phyloP scores from a whole-genome alignment of 2,329 filamentous ascomycete genomes.

The Talaromyces funiculosus region DNA sequence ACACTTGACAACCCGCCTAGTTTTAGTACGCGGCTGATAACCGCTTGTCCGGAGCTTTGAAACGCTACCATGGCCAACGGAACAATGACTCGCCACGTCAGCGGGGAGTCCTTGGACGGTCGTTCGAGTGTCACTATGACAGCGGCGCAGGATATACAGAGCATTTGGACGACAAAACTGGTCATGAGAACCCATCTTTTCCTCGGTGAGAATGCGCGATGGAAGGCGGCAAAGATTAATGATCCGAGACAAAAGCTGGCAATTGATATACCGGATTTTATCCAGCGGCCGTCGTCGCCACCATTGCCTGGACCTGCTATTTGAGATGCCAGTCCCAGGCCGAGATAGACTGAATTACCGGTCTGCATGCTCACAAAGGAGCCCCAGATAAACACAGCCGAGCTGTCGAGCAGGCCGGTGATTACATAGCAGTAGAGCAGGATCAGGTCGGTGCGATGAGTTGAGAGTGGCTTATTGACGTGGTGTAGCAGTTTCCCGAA shows the following conservation, averaged over 20 bases:
- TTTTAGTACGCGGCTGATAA: slow-evolving; percentile 64
- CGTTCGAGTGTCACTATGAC: slow-evolving; percentile 46
- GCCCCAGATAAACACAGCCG: slow-evolving; percentile 70
- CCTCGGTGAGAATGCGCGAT: slow-evolving; percentile 47
- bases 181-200: slow-evolving; percentile 41
- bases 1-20: slow-evolving; percentile 67
- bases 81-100: slow-evolving; percentile 54
- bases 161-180: slow-evolving; percentile 52
- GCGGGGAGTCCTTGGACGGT: background rate
- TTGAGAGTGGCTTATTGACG: slow-evolving; percentile 46
- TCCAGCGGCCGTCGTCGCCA: slow-evolving; percentile 48
- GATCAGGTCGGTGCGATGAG: slow-evolving; percentile 61
- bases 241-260: slow-evolving; percentile 66
- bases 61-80: slow-evolving; percentile 68
- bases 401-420: slow-evolving; percentile 71
- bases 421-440: slow-evolving; percentile 69
- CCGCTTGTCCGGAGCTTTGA: slow-evolving; percentile 71
- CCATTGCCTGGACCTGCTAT: background rate
- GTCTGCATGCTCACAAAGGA: slow-evolving; percentile 59
- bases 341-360: slow-evolving; percentile 62
- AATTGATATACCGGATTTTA: slow-evolving; percentile 67
- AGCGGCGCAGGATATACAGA: slow-evolving; percentile 50
- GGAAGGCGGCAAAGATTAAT: slow-evolving; percentile 64
- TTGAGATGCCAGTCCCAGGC: slow-evolving; percentile 56
- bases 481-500: slow-evolving; percentile 4